Percentiles rank a stretch among this genome's conserved stretches.
phyloP scores from a whole-genome alignment of 169 alveolate species.

The Plasmodium inui region DNA sequence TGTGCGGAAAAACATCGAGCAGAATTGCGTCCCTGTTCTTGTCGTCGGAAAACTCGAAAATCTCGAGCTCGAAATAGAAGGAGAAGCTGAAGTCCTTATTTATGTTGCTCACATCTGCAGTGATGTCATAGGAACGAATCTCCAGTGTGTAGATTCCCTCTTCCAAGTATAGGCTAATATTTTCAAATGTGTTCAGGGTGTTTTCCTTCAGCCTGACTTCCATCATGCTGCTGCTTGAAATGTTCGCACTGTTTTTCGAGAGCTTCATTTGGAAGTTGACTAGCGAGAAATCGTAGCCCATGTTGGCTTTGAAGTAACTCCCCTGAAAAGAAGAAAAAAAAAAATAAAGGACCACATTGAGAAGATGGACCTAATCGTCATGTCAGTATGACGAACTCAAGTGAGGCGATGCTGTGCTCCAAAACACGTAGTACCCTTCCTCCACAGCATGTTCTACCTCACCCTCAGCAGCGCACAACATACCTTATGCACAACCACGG shows the following conservation, averaged over 20 bases:
- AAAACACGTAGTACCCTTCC: background rate
- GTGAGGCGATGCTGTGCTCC: background rate
- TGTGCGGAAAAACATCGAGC: conserved; percentile 51
- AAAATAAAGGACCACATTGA: conserved; percentile 3
- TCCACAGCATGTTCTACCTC: background rate
- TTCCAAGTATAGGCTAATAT: conserved; percentile 42
- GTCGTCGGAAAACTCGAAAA: conserved; percentile 29
- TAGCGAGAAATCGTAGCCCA: conserved; percentile 34
- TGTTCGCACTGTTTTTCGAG: background rate
- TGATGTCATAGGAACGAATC: background rate
- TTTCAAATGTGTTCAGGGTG: conserved; percentile 40
- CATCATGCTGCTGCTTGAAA: conserved; percentile 24
- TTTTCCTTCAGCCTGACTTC: conserved; percentile 14
- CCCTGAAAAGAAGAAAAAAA: conserved; percentile 28
- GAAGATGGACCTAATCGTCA: background rate
- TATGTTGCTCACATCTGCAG: conserved; percentile 11
- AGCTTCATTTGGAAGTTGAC: conserved; percentile 25
- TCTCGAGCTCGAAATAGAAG: conserved; percentile 36
- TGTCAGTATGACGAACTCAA: background rate
- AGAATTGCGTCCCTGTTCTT: background rate
- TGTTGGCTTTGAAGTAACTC: conserved; percentile 25
- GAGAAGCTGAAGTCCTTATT: conserved; percentile 7
- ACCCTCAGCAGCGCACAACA: background rate
- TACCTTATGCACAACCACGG: conserved; percentile 29
- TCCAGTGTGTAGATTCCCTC: conserved; percentile 36